Evolutionary conservation across 352 stramenopile genomes (phyloP).

Genomic region (Pythium volutum): DNA sequence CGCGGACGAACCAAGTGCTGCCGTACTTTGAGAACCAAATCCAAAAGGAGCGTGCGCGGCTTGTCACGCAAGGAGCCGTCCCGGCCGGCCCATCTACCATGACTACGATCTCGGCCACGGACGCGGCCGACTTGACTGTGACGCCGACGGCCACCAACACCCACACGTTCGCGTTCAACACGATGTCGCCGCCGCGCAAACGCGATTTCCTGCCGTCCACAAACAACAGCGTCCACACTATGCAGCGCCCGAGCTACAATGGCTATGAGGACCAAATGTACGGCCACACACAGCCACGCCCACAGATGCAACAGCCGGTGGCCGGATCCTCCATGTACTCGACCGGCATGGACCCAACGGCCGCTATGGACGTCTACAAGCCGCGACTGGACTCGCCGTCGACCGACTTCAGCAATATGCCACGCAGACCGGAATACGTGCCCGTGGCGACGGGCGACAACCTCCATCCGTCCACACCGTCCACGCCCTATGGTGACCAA

Average conservation of each 20-base stretch:
- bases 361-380: slow-evolving; percentile 19
- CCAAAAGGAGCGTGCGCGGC: slow-evolving; percentile 56
- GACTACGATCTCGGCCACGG: neutral
- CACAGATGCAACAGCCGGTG: neutral
- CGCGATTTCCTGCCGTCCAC: slow-evolving; percentile 14
- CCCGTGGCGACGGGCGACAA: neutral
- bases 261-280: slow-evolving; percentile 20
- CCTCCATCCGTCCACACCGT: slow-evolving; percentile 11
- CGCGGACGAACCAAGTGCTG: slow-evolving; percentile 65
- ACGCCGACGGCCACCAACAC: slow-evolving; percentile 39
- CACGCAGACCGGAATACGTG: slow-evolving; percentile 20
- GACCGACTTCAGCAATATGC: neutral
- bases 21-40: slow-evolving; percentile 79
- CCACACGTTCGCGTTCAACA: slow-evolving; percentile 34
- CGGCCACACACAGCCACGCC: slow-evolving; percentile 1
- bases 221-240: neutral
- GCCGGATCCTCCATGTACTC: neutral
- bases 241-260: neutral
- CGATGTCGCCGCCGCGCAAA: slow-evolving; percentile 46
- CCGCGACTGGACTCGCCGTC: slow-evolving; percentile 13
- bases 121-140: slow-evolving; percentile 29
- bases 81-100: neutral
- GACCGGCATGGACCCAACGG: neutral
- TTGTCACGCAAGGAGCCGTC: slow-evolving; percentile 46
- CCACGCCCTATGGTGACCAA: slow-evolving; percentile 20